These are phyloP conservation scores for Oxytropis ochrocephala DNA, from an alignment of 306 rosid genomes.

Conservation along the genomic window DNA sequence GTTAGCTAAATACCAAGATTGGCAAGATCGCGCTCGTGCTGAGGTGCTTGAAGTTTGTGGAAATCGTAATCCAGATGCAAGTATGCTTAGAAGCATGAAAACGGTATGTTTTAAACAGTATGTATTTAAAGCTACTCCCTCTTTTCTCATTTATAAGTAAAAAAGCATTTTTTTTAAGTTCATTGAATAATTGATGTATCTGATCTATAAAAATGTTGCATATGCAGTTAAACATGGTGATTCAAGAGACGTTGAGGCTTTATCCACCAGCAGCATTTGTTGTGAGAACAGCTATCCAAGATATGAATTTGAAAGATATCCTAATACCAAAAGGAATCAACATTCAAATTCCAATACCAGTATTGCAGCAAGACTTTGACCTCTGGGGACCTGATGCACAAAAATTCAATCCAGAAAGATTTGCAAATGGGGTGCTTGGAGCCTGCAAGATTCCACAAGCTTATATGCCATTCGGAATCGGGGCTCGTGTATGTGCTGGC, in stretches of 20 bases:
- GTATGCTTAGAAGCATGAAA: constrained; percentile 31
- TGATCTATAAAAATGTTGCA: not conserved
- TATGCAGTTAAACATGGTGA: constrained; percentile 61
- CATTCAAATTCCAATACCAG: constrained; percentile 46
- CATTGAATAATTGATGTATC: too few species aligned
- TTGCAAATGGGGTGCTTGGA: constrained; percentile 36
- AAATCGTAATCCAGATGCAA: constrained; percentile 18
- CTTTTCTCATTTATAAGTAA: too few species aligned
- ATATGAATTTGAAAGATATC: constrained; percentile 39
- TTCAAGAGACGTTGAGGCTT: constrained; percentile 66
- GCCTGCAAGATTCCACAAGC: constrained; percentile 54
- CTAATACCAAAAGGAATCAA: constrained; percentile 48
- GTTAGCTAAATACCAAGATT: constrained; percentile 33
- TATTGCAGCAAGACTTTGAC: constrained; percentile 36
- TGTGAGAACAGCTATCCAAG: constrained; percentile 33
- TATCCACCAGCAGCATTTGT: constrained; percentile 45
- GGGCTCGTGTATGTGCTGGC: constrained; percentile 50
- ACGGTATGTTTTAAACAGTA: constrained; percentile 13
- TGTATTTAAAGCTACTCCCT: not conserved
- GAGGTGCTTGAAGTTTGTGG: constrained; percentile 35
- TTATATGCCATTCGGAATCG: constrained; percentile 55
- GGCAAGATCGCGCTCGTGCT: constrained; percentile 38
- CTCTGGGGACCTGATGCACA: constrained; percentile 57
- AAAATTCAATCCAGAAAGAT: constrained; percentile 59
- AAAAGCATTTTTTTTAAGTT: too few species aligned